Conservation (phyloP, 768 basidiomycete genomes). For the Suillus subluteus region DNA sequence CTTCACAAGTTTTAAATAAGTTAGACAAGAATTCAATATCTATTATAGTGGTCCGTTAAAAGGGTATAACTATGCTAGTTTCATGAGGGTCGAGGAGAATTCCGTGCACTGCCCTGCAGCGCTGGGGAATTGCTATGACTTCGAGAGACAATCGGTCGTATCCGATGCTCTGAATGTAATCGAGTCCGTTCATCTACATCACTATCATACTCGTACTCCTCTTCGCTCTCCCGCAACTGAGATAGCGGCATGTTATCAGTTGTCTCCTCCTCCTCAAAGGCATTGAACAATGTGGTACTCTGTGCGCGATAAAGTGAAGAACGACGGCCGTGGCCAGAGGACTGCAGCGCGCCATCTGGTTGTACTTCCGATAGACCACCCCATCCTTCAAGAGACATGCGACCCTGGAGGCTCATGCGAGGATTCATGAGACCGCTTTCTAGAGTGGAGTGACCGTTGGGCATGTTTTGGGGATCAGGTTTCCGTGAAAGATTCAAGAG, state of each 20-base stretch:
- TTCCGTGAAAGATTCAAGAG: constrained; percentile 82
- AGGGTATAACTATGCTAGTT: constrained; percentile 20
- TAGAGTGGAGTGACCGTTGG: constrained; percentile 54
- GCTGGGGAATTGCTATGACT: constrained; percentile 59
- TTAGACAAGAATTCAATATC: constrained; percentile 16
- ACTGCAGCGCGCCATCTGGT: constrained; percentile 26
- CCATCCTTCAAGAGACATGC: constrained; percentile 83
- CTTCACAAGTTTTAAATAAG: background rate
- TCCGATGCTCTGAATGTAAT: constrained; percentile 32
- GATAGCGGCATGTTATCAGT: constrained; percentile 58
- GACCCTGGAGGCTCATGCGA: constrained; percentile 78
- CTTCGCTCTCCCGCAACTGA: constrained; percentile 68
- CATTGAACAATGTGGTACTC: constrained; percentile 69
- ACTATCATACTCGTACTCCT: constrained; percentile 50
- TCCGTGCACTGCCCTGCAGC: constrained; percentile 33
- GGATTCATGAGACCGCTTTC: constrained; percentile 76
- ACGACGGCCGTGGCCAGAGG: constrained; percentile 61
- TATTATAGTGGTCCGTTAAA: constrained; percentile 31
- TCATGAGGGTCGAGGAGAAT: constrained; percentile 25
- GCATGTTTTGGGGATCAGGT: constrained; percentile 47
- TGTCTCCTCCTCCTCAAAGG: constrained; percentile 65
- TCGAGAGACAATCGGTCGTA: constrained; percentile 43
- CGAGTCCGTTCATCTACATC: constrained; percentile 49
- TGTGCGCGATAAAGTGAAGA: constrained; percentile 70
- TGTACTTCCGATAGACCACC: constrained; percentile 39